A percentile compares a stretch with the other conserved stretches of the same genome.
These are phyloP conservation scores for Plantago ovata DNA, from an alignment of 257 asterid genomes.

Conservation along the genomic window DNA sequence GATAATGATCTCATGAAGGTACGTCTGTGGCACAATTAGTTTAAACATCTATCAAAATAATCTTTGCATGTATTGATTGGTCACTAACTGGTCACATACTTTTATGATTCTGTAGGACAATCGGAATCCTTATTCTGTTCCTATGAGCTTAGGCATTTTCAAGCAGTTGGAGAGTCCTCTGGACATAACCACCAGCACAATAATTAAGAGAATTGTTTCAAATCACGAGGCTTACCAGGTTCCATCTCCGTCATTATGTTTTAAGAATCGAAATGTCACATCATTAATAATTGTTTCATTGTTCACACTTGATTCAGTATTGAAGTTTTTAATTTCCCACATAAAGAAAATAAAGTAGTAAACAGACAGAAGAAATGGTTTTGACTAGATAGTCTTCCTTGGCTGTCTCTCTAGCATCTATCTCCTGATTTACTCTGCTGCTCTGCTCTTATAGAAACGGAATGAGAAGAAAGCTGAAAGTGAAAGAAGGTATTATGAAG, in stretches of 20 bases:
- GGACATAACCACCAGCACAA: slow-evolving; percentile 89
- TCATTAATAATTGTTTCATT: too few species aligned
- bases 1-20: slow-evolving; percentile 85
- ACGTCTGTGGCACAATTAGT: slow-evolving; percentile 16
- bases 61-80: slow-evolving; percentile 5
- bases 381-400: background rate
- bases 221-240: slow-evolving; percentile 96
- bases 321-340: background rate
- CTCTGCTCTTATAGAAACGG: slow-evolving; percentile 54
- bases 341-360: too few species aligned
- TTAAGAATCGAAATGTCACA: too few species aligned
- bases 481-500: slow-evolving; percentile 89
- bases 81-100: slow-evolving; percentile 16
- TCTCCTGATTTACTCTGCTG: background rate
- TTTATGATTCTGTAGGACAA: slow-evolving; percentile 45
- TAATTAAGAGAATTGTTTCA: slow-evolving; percentile 83
- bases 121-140: slow-evolving; percentile 69
- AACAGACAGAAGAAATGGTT: too few species aligned
- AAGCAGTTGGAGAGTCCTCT: slow-evolving; percentile 79
- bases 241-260: slow-evolving; percentile 2
- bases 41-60: background rate
- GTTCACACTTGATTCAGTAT: background rate
- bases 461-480: slow-evolving; percentile 87
- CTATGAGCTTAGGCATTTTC: slow-evolving; percentile 63
- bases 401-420: background rate